These are phyloP conservation scores for Striga asiatica DNA, from an alignment of 257 asterid species.

Conservation along the genomic window DNA sequence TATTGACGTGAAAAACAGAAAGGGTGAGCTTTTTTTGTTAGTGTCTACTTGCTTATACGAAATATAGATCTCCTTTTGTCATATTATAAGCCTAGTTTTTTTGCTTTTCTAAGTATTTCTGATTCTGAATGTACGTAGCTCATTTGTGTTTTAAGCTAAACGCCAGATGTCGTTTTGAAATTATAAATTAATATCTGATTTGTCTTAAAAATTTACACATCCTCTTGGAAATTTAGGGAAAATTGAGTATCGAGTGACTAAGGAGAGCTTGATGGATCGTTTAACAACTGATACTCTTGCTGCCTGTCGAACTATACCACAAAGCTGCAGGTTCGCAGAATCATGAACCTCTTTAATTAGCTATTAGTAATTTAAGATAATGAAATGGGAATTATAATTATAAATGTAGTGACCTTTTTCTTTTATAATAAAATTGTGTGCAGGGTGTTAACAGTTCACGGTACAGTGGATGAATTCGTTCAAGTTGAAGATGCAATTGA, in stretches of 20 bases:
- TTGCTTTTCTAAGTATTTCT: no score
- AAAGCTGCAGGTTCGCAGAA: slow-evolving; percentile 49
- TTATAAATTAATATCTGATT: not conserved
- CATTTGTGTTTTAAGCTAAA: not conserved
- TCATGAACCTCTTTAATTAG: not conserved
- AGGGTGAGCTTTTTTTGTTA: slow-evolving; percentile 25
- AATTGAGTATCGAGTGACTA: slow-evolving; percentile 54
- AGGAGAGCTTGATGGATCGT: slow-evolving; percentile 70
- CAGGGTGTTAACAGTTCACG: slow-evolving; percentile 73
- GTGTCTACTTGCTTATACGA: not conserved
- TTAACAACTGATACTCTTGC: slow-evolving; percentile 49
- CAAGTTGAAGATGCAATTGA: slow-evolving; percentile 64
- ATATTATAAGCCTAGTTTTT: no score
- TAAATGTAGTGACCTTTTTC: not conserved
- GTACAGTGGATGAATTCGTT: slow-evolving; percentile 62
- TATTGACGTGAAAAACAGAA: slow-evolving; percentile 62
- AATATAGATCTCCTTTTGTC: no score
- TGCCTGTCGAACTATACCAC: slow-evolving; percentile 46
- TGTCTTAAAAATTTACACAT: not conserved
- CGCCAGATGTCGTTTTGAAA: not conserved
- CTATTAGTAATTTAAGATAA: not conserved
- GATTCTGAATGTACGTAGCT: no score
- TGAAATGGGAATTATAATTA: not conserved
- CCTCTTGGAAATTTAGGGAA: slow-evolving; percentile 32
- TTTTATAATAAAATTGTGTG: slow-evolving; percentile 5